phyloP scores from a whole-genome alignment of 345 rosid genomes.

The Dimocarpus longan region DNA sequence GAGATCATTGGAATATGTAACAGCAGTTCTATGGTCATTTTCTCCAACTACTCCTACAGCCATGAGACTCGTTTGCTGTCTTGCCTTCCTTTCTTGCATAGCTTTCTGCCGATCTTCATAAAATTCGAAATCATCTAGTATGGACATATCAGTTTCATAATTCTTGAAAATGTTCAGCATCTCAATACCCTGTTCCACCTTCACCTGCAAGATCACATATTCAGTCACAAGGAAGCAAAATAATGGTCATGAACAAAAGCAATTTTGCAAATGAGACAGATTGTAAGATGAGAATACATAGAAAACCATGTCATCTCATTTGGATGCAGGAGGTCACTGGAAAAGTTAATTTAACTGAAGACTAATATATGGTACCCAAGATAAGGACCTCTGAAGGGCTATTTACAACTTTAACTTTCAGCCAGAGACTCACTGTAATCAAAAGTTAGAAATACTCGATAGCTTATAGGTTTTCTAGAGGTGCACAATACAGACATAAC shows the following conservation, averaged over 20 bases:
- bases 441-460: neutral
- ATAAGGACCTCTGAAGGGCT: neutral
- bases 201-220: slow-evolving; percentile 57
- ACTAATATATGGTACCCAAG: neutral
- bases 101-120: slow-evolving; percentile 84
- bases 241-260: neutral
- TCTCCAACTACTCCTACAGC: slow-evolving; percentile 53
- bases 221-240: slow-evolving; percentile 11
- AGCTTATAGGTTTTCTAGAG: neutral
- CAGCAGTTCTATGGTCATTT: slow-evolving; percentile 51
- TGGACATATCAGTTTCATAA: slow-evolving; percentile 68
- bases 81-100: slow-evolving; percentile 77
- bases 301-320: neutral
- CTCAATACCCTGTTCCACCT: slow-evolving; percentile 79
- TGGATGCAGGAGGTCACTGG: neutral
- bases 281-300: neutral
- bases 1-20: slow-evolving; percentile 47
- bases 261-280: neutral
- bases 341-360: neutral
- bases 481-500: neutral
- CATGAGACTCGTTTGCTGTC: slow-evolving; percentile 59
- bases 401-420: neutral
- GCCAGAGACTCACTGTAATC: slow-evolving; percentile 6
- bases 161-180: slow-evolving; percentile 75
- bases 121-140: slow-evolving; percentile 85